Evolutionary conservation across 2,329 filamentous ascomycete genomes (phyloP).

Genomic region (Beauveria sp.): DNA sequence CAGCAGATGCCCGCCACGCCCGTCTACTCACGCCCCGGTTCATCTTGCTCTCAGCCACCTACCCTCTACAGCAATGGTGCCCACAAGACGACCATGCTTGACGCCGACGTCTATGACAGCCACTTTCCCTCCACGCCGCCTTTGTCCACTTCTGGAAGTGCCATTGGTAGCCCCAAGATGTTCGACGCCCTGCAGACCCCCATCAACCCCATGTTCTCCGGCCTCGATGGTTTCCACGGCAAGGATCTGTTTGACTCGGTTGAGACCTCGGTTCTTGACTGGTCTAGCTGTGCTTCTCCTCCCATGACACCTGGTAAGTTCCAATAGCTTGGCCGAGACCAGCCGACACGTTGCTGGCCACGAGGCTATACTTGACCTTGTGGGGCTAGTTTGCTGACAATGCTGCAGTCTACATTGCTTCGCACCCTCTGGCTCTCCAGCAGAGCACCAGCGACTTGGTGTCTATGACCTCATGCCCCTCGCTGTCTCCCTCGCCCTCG

Average conservation of each 20-base stretch:
- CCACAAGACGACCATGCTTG: slow-evolving; percentile 70
- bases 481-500: slow-evolving; percentile 78
- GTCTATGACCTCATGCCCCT: slow-evolving; percentile 70
- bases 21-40: slow-evolving; percentile 57
- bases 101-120: slow-evolving; percentile 64
- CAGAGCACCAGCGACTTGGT: slow-evolving; percentile 62
- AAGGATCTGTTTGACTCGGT: slow-evolving; percentile 67
- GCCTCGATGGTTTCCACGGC: slow-evolving; percentile 54
- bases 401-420: slow-evolving; percentile 41
- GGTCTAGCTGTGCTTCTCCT: slow-evolving; percentile 70
- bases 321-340: neutral
- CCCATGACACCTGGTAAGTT: slow-evolving; percentile 85
- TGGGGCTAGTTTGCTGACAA: slow-evolving; percentile 25
- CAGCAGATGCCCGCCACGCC: slow-evolving; percentile 53
- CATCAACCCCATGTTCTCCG: slow-evolving; percentile 70
- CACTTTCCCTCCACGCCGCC: slow-evolving; percentile 82
- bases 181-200: slow-evolving; percentile 76
- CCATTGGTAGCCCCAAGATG: slow-evolving; percentile 75
- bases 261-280: slow-evolving; percentile 70
- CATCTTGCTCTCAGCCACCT: slow-evolving; percentile 55
- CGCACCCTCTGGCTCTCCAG: slow-evolving; percentile 51
- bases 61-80: slow-evolving; percentile 51
- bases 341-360: neutral
- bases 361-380: neutral
- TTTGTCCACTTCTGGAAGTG: slow-evolving; percentile 76